Evolutionary conservation across 176 grass and related monocot species (phyloP).

Genomic region (Eremochloa ophiuroides): DNA sequence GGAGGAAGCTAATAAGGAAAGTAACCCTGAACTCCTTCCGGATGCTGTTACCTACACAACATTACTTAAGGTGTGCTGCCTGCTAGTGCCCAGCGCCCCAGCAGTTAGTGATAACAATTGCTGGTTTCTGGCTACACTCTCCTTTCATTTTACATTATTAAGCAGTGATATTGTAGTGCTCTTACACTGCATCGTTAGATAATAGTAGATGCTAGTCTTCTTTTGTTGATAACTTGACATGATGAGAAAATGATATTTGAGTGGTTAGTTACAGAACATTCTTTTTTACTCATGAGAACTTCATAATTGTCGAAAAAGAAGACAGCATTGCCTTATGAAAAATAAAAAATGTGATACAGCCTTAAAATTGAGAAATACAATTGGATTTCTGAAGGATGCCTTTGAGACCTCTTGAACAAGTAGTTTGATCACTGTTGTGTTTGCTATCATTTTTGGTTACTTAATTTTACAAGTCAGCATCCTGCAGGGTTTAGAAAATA

Average conservation of each 20-base stretch:
- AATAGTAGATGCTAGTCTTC: neutral
- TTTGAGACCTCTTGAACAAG: neutral
- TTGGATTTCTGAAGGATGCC: neutral
- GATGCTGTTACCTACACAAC: slow-evolving; percentile 89
- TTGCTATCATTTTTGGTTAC: neutral
- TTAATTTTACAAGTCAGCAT: slow-evolving; percentile 36
- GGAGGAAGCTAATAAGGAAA: slow-evolving; percentile 67
- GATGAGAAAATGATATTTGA: neutral
- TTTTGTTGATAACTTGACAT: neutral
- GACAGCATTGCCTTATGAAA: neutral
- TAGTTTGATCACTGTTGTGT: neutral
- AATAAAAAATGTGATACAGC: neutral
- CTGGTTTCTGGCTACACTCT: neutral
- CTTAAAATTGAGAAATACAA: neutral
- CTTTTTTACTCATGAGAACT: neutral
- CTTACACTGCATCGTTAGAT: neutral
- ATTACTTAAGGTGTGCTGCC: slow-evolving; percentile 63
- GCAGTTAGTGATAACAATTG: neutral
- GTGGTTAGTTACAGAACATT: neutral
- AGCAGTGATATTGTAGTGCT: neutral
- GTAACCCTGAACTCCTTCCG: slow-evolving; percentile 61
- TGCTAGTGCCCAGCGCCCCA: neutral
- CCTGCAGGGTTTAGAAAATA: slow-evolving; percentile 69
- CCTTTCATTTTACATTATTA: neutral
- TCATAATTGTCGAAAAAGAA: neutral